phyloP scores from a whole-genome alignment of 352 stramenopile genomes.

The Globisporangium cederbergense region DNA sequence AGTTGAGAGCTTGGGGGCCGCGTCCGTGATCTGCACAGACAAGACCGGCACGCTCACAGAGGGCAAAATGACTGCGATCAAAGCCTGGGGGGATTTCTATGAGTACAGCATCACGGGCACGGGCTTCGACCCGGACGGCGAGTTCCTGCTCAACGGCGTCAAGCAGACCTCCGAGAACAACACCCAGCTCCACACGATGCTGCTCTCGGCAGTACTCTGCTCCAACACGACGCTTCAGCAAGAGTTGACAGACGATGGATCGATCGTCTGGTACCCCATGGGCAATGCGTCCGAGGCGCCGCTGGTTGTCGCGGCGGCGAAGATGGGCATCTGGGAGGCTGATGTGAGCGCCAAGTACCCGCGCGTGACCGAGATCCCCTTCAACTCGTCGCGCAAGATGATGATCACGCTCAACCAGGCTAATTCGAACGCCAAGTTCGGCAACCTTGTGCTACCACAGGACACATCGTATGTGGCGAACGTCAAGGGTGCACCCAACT shows the following conservation, averaged over 20 bases:
- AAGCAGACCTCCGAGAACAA: slow-evolving; percentile 27
- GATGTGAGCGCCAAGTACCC: slow-evolving; percentile 30
- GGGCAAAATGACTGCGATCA: slow-evolving; percentile 53
- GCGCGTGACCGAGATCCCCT: slow-evolving; percentile 81
- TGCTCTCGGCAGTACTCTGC: slow-evolving; percentile 37
- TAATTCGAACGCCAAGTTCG: slow-evolving; percentile 16
- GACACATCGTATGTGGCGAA: slow-evolving; percentile 23
- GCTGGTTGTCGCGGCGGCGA: slow-evolving; percentile 37
- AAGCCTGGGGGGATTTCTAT: slow-evolving; percentile 35
- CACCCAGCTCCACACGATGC: slow-evolving; percentile 24
- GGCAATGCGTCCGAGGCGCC: slow-evolving; percentile 43
- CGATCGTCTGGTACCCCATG: slow-evolving; percentile 24
- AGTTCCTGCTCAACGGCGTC: slow-evolving; percentile 20
- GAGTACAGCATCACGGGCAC: slow-evolving; percentile 36
- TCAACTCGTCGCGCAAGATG: slow-evolving; percentile 90
- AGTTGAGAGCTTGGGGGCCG: slow-evolving; percentile 64
- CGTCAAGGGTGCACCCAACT: slow-evolving; percentile 42
- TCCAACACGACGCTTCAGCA: slow-evolving; percentile 42
- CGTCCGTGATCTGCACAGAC: slow-evolving; percentile 84
- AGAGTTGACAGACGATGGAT: slow-evolving; percentile 15
- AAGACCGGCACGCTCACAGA: slow-evolving; percentile 91
- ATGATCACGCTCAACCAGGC: slow-evolving; percentile 60
- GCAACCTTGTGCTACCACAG: slow-evolving; percentile 21
- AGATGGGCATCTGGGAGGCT: slow-evolving; percentile 34
- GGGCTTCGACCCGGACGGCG: slow-evolving; percentile 28